Evolutionary conservation across 2,329 filamentous ascomycete species (phyloP), one percentile per base, ranked within the genome.

Genomic region (Aspergillus japonicus): DNA sequence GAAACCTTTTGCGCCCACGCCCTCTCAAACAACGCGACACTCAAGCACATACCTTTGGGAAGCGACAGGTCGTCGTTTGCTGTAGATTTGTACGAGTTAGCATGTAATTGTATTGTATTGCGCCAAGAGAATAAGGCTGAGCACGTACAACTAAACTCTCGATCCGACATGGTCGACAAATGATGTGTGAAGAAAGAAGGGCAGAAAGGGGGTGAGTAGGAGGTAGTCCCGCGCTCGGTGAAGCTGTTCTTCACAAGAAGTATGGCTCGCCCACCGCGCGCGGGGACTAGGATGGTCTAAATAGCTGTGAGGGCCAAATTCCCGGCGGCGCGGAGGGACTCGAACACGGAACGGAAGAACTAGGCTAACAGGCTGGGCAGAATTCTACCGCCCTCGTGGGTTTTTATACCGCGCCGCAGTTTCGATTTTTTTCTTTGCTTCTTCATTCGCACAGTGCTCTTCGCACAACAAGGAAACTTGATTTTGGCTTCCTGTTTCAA

Each of bases 31-130:
- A 54, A 47, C 23, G 48, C 49, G 35, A 61, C 24, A 31, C 21
- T 11, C 16, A 23, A 54, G 2, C 51, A 61, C 69, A 57, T 73
- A 83, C 82, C 82, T 79, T 86, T 86, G 24, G 84, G 84, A 54
- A 86, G 80, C 68, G 83, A 85, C 67, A 86, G 77, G 68, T 87
- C 84, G 68, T 86, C 84, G 72, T 78, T 83, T 66, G 80, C 82
- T 84, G 62, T 50, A 47, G 52, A 39, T 48, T 56, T 62, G 31
- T 52, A 44, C 21, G 53, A 60, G 65, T 70, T 58, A 74, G 68
- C 63, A 61, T 47, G 53, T 47, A 42, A 29, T 56, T 24, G 26
- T 10, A 29, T 56, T 24, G 26, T 10, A 54, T 56, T 24, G 56
- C 60, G 59, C 53, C 59, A 57, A 65, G 60, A 56, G 33, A 50